These are phyloP conservation scores for Pseudozyma thailandica DNA, from an alignment of 1,284 basidiomycete species.

Conservation along the genomic window DNA sequence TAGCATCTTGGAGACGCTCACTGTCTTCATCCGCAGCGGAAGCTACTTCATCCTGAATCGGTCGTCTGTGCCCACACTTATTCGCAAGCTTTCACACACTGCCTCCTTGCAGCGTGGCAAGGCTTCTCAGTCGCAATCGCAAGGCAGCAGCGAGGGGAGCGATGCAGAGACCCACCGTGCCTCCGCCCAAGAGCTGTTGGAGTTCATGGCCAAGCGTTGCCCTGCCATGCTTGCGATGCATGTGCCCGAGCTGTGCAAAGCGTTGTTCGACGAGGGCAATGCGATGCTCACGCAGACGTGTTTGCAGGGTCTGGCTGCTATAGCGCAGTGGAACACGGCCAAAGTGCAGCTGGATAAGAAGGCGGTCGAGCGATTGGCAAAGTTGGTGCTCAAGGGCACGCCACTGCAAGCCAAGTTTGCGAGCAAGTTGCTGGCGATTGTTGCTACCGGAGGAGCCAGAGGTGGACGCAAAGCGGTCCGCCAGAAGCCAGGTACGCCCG, in stretches of 20 bases:
- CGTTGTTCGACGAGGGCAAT: conserved; percentile 75
- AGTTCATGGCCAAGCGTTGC: conserved; percentile 79
- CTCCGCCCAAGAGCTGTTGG: conserved; percentile 68
- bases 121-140: conserved; percentile 17
- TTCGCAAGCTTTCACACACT: conserved; percentile 29
- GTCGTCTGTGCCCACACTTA: conserved; percentile 83
- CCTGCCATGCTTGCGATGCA: conserved; percentile 81
- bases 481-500: conserved; percentile 20
- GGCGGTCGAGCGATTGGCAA: conserved; percentile 75
- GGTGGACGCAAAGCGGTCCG: conserved; percentile 32
- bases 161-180: conserved; percentile 47
- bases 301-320: conserved; percentile 37
- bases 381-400: conserved; percentile 75
- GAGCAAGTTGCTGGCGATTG: conserved; percentile 76
- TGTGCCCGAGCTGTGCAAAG: conserved; percentile 78
- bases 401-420: conserved; percentile 86
- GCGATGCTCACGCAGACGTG: conserved; percentile 74
- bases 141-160: conserved; percentile 9
- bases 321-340: conserved; percentile 31
- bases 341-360: conserved; percentile 56
- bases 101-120: conserved; percentile 4
- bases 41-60: conserved; percentile 82
- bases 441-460: conserved; percentile 37
- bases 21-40: conserved; percentile 77
- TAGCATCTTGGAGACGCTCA: conserved; percentile 73